These are phyloP conservation scores for Prillingera fragicola DNA, from an alignment of 1,284 basidiomycete genomes.

Conservation along the genomic window DNA sequence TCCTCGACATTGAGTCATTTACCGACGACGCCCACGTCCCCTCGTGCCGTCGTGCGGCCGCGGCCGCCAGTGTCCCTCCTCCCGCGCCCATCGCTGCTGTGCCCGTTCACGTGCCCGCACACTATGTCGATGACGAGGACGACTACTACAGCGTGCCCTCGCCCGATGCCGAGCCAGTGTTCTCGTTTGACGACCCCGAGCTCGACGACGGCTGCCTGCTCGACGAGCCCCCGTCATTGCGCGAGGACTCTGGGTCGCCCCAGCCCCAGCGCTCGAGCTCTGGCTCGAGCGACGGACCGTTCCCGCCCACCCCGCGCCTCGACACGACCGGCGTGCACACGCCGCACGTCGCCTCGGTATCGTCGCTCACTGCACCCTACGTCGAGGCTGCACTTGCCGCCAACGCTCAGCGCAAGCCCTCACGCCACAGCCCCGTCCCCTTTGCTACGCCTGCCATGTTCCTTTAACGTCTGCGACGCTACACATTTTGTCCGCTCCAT, in stretches of 20 bases:
- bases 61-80: conserved; percentile 18
- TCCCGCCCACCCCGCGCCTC: conserved; percentile 38
- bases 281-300: conserved; percentile 30
- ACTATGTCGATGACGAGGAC: conserved; percentile 15
- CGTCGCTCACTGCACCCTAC: conserved; percentile 12
- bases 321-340: conserved; percentile 3
- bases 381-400: conserved; percentile 14
- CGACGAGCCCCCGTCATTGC: conserved; percentile 39
- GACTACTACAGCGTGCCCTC: conserved; percentile 15
- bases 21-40: conserved; percentile 59
- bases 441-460: conserved; percentile 18
- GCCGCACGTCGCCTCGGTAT: conserved; percentile 10
- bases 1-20: conserved; percentile 60
- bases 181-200: conserved; percentile 32
- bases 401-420: conserved; percentile 9
- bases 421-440: conserved; percentile 7
- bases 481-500: not conserved
- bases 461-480: conserved; percentile 12
- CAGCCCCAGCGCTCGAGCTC: conserved; percentile 30
- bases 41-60: conserved; percentile 41
- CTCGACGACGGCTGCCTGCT: conserved; percentile 15
- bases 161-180: conserved; percentile 27
- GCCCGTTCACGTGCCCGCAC: conserved; percentile 16
- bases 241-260: conserved; percentile 36
- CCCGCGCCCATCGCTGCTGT: conserved; percentile 46